A percentile compares a stretch with the other conserved stretches of the same genome.
phyloP scores from a whole-genome alignment of 306 rosid species.

The Cicer chorassanicum region DNA sequence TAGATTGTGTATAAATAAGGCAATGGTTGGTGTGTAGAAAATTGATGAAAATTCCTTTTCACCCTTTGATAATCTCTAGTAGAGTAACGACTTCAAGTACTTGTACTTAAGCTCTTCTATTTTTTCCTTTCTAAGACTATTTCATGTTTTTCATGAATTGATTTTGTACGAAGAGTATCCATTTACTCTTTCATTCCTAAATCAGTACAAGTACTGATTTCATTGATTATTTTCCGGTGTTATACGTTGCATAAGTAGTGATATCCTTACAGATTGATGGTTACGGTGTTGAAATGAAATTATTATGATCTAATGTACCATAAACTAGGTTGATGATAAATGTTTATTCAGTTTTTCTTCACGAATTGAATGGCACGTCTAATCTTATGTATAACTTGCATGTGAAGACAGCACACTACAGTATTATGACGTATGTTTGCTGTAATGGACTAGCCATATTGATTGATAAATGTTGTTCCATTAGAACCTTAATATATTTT shows the following conservation, averaged over 20 bases:
- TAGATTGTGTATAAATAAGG: no score
- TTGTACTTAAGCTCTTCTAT: no score
- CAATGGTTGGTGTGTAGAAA: neutral
- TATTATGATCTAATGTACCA: neutral
- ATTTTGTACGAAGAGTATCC: no score
- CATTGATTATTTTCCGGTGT: no score
- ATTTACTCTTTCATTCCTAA: no score
- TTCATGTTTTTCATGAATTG: no score
- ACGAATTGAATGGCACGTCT: neutral
- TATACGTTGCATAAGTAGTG: no score
- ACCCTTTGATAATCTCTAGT: neutral
- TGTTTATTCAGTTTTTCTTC: slow-evolving; percentile 5
- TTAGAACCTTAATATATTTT: slow-evolving; percentile 22
- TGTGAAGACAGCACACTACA: neutral
- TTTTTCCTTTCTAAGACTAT: no score
- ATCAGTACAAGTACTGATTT: no score
- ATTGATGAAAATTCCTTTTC: neutral
- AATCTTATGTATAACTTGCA: neutral
- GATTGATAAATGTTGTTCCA: neutral
- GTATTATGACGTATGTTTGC: neutral
- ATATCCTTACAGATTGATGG: neutral
- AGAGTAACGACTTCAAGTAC: neutral
- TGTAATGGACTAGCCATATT: neutral
- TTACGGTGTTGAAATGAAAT: neutral
- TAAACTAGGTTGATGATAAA: neutral